Base-by-base conservation (phyloP, 2,329 filamentous ascomycete species). In the Thelonectria blattea region DNA sequence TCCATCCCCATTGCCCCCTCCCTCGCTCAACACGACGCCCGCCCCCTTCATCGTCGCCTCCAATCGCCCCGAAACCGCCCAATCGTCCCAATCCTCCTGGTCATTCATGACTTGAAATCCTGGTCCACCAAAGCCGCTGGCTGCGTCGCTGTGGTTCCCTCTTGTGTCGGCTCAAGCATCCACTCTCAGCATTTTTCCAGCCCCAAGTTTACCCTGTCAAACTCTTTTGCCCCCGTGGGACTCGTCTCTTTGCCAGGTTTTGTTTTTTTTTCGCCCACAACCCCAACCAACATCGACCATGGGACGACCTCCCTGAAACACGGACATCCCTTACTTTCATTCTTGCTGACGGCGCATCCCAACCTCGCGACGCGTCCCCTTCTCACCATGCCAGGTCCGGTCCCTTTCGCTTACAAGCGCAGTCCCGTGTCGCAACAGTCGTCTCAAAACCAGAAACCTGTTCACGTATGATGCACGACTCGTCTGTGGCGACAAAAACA, bases 251-350 rank as follows among this genome's bases (percentile, higher is more conserved):
- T 54, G n/a, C 34, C 46, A 37, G 32, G 10, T 39, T 37, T 42
- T 53, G 34, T 47, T 52, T 48, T 30, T 17, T 47, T n/a, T 47
- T 30, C 20, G 22, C 20, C 24, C 15, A 67, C 64, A 12, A 45
- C 58, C 66, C 62, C 62, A 52, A 61, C 56, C 56, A 30, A 58
- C 58, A 39, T 63, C 66, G 62, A 65, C 39, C 30, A 27, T 65
- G 64, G 52, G 59, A 60, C 37, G 58, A 62, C 42, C 58, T 69
- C 65, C 65, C 69, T 70, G 69, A 70, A 71, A 71, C 69, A 71
- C 60, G 62, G 58, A 60, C 62, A 30, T 66, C 66, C 67, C 65
- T 46, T 67, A 52, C 67, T 65, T 58, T 64, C 52, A 62, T 27
- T 68, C 69, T 39, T 63, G 43, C 69, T 66, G 59, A 65, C 61